phyloP scores from a whole-genome alignment of 2,329 filamentous ascomycete species.

The Hypoxylon sp. region DNA sequence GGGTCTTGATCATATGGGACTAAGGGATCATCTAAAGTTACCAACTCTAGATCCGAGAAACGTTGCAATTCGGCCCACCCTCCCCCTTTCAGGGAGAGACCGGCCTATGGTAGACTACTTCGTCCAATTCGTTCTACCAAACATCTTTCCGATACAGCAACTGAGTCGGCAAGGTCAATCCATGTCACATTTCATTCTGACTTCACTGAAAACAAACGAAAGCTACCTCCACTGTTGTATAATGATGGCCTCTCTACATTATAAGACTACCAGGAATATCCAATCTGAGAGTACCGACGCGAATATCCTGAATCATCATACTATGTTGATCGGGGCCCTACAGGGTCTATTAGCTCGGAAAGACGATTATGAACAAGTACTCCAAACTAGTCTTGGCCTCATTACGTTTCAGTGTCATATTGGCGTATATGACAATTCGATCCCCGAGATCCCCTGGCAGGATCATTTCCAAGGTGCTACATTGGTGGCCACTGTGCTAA shows the following conservation, averaged over 20 bases:
- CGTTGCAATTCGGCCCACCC: neutral
- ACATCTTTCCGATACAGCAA: neutral
- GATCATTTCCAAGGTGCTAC: neutral
- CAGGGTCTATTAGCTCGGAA: neutral
- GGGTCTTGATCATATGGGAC: neutral
- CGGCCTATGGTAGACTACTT: slow-evolving; percentile 1
- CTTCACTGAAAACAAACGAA: slow-evolving; percentile 4
- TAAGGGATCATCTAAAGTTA: neutral
- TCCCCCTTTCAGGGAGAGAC: neutral
- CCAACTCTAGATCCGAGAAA: neutral
- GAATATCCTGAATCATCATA: neutral
- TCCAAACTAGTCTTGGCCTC: slow-evolving; percentile 1
- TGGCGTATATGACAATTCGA: neutral
- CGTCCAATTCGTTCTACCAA: neutral
- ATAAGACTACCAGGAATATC: neutral
- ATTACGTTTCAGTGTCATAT: neutral
- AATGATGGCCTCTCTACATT: neutral
- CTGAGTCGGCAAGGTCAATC: neutral
- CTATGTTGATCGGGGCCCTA: neutral
- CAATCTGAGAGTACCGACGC: neutral
- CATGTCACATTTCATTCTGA: neutral
- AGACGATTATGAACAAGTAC: slow-evolving; percentile 1
- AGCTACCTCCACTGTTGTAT: slow-evolving; percentile 3
- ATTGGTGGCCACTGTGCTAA: neutral
- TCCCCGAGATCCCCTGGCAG: neutral